phyloP scores from a whole-genome alignment of 371 early-diverging fungal genomes.

The Mortierella polycephala region DNA sequence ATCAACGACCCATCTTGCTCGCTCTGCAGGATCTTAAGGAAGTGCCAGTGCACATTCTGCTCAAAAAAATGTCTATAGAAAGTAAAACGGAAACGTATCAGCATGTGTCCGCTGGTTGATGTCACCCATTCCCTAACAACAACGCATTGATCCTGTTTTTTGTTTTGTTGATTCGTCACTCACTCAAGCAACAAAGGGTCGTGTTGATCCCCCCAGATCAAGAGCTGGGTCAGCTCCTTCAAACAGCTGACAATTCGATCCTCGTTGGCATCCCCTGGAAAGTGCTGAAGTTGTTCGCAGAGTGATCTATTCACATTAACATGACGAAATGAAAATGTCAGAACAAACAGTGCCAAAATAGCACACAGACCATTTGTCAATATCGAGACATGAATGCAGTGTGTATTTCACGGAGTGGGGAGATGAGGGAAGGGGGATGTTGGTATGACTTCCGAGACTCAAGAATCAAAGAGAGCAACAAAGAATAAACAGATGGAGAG shows the following conservation, averaged over 20 bases:
- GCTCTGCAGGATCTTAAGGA: slow-evolving; percentile 40
- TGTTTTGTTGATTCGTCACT: slow-evolving; percentile 10
- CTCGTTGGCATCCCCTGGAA: slow-evolving; percentile 41
- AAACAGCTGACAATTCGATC: slow-evolving; percentile 45
- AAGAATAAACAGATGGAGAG: background rate
- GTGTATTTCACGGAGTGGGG: background rate
- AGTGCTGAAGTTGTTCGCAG: slow-evolving; percentile 31
- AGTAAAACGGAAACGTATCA: background rate
- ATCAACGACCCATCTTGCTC: slow-evolving; percentile 50
- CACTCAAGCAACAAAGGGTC: slow-evolving; percentile 60
- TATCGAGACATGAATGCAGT: no score
- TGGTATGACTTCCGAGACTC: no score
- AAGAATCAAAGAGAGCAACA: background rate
- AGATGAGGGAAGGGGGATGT: background rate
- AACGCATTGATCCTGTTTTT: slow-evolving; percentile 9
- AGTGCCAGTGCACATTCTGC: slow-evolving; percentile 42
- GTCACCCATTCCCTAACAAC: no score
- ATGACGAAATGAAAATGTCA: background rate
- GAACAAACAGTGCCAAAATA: no score
- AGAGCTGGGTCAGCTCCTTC: slow-evolving; percentile 63
- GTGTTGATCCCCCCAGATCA: slow-evolving; percentile 68
- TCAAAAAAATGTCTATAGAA: slow-evolving; percentile 51
- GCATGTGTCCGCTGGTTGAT: background rate
- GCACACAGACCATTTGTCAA: no score
- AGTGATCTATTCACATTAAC: slow-evolving; percentile 21